Evolutionary conservation across 2,329 filamentous ascomycete genomes (phyloP), one percentile per base, ranked within the genome.

Genomic region (Exophiala spinifera): DNA sequence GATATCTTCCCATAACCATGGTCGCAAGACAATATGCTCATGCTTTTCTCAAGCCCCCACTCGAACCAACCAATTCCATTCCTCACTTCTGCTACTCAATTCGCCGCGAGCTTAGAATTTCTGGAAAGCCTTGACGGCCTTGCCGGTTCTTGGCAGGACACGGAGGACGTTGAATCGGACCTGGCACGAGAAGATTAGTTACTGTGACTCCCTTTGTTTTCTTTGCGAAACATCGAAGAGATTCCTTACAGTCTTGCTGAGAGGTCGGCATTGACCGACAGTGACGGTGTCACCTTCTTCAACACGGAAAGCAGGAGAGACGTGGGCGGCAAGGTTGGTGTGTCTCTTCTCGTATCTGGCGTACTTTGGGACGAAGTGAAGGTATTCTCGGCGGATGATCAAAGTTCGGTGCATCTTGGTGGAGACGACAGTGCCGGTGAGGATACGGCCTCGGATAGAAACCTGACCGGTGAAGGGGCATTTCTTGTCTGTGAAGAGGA

Each of bases 401-500:
- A 97, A 82, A 72, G 94, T 99, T 81, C 94, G 89, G 89, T 99
- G 94, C 94, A 99, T 99, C 89, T 99, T 99, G 81, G 94, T 99
- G 72, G 92, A 97, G 74, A 97, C 88, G 74, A 99, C 94, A 75
- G 91, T 96, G 74, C 94, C 94, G 76, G 92, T 97, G 68, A 99
- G 84, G 85, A 99, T 99, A 92, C 94, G 92, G 79, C 94, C 94
- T 83, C 94, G 94, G 84, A 99, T 99, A 67, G 94, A 97, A 77
- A 99, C 91, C 77, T 92, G 84, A 77, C 95, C 95, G 70, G 91
- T 96, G 88, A 99, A 99, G 69, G 94, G 94, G 88, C 94, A 99
- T 86, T 99, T 99, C 90, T 99, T 99, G 88, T 99, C 94, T 96
- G 74, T 71, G 64, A 15, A 20, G 19, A 25, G 10, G 57, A 56